Evolutionary conservation across 139 green algal genomes (phyloP), one percentile per base, ranked within the genome.

Genomic region (Chlorella sp.): DNA sequence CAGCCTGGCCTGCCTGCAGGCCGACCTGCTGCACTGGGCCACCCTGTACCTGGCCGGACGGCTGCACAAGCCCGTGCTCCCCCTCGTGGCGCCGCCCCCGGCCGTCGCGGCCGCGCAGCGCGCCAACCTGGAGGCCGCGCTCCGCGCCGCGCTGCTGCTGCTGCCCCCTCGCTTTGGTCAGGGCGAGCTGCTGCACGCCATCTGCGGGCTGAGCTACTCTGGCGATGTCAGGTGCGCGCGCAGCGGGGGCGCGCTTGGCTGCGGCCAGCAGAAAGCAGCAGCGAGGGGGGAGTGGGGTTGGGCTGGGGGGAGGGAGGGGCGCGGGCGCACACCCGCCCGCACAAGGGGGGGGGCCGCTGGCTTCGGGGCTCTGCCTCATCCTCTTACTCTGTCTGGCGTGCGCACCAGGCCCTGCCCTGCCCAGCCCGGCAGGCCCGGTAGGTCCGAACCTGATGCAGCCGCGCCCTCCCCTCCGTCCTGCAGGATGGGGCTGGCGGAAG

Each of bases 221-320:
- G 94, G 94, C 1, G 94, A 98, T 76, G 73, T 98, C 21, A 86
- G n/a, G n/a, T n/a, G n/a, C n/a, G 93, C 27, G n/a, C n/a, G n/a
- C n/a, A n/a, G n/a, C n/a, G n/a, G n/a, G n/a, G n/a, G n/a, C n/a
- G n/a, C n/a, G n/a, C n/a, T n/a, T n/a, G n/a, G n/a, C n/a, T n/a
- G n/a, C n/a, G n/a, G n/a, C n/a, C n/a, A n/a, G n/a, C n/a, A n/a
- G n/a, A n/a, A n/a, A n/a, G n/a, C n/a, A n/a, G n/a, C n/a, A n/a
- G n/a, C n/a, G n/a, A n/a, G n/a, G n/a, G n/a, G n/a, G n/a, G n/a
- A n/a, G n/a, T n/a, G n/a, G n/a, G n/a, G n/a, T n/a, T n/a, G n/a
- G n/a, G n/a, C n/a, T n/a, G n/a, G n/a, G n/a, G n/a, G n/a, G n/a
- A n/a, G n/a, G n/a, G n/a, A n/a, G n/a, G n/a, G n/a, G n/a, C n/a